Base-by-base conservation (phyloP, 2,329 filamentous ascomycete species). In the Xylariaceae sp. region DNA sequence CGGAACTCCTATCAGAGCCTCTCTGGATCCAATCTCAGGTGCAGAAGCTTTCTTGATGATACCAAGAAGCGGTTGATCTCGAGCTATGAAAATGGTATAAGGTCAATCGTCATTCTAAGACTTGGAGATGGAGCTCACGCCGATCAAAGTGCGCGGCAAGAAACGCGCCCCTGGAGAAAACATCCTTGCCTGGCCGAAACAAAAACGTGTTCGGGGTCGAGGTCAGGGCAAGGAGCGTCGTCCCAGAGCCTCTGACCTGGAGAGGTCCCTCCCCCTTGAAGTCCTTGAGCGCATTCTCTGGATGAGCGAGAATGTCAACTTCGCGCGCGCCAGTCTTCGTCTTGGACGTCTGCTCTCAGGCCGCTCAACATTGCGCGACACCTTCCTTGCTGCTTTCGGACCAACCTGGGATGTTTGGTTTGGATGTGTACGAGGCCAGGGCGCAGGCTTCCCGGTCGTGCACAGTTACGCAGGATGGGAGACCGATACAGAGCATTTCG, bases 281-380 rank as follows among this genome's bases (percentile, higher is more conserved):
- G 72, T 85, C 23, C 74, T 85, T 10, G 80, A 84, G 66, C 73
- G 62, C 37, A 82, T 85, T 52, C 77, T 83, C 57, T 69, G 80
- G 62, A 70, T 78, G 55, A 82, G 80, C 53, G 67, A 71, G 61
- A 83, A 82, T 62, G 62, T 80, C 51, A 73, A 77, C 54, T 72
- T 85, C 0, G 75, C 80, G 0, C 74, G 72, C 4, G 73, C 76
- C 53, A 79, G 75, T 55, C 76, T 69, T 9, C 68, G 74, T 37
- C 71, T 85, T 35, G 79, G 80, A 23, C 67, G 70, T 30, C 73
- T 77, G 50, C 74, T 85, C 11, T 83, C 81, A 2, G 64, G 66
- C 17, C 55, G 51, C 2, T 66, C 69, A 3, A 75, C 74, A 45
- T 65, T 73, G 11, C 67, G 70, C 2, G 67, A 72, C 53, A 67